Evolutionary conservation across 169 alveolate species (phyloP), one percentile per base, ranked within the genome.

Genomic region (Cytauxzoon felis): DNA sequence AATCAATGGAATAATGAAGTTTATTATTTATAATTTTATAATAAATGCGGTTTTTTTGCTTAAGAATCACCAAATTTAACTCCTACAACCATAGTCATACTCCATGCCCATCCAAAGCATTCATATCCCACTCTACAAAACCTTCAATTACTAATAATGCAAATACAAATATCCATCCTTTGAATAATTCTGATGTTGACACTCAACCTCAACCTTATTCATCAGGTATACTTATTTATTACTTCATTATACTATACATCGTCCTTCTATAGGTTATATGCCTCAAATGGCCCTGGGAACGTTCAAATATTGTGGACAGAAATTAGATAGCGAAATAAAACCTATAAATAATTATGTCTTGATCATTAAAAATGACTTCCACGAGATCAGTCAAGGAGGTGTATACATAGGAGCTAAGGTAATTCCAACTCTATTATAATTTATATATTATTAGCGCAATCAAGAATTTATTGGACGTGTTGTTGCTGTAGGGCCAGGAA

Each of bases 401-500:
- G 75, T 76, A 3, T 73, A 73, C 64, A 38, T 73, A 30, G 78
- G 83, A 8, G 21, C 78, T 7, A 32, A 61, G 69, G 80, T 76
- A 23, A 6, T 47, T n/a, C 1, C 3, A 9, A 18, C 21, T 18
- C 1, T 5, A 8, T 1, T 5, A 52, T 16, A 6, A 29, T 6
- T 11, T 30, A 18, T 48, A 56, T 5, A 16, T 65, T 59, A 16
- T 2, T 51, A 65, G 72, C 59, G 63, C 1, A 66, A 49, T 49
- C 65, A 60, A 43, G 86, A 76, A 19, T 76, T 64, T 19, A 63
- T 71, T 4, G 86, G 86, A 8, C 18, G 66, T 9, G 75, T 76
- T 9, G 18, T 76, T 8, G 86, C 86, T 0, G 75, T 65, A 11
- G 86, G 86, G 24, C 86, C 86, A 5, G 86, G 86, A 0, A 73